These are phyloP conservation scores for Wickerhamiella sorbophila DNA, from an alignment of 805 yeast genomes.

Conservation along the genomic window DNA sequence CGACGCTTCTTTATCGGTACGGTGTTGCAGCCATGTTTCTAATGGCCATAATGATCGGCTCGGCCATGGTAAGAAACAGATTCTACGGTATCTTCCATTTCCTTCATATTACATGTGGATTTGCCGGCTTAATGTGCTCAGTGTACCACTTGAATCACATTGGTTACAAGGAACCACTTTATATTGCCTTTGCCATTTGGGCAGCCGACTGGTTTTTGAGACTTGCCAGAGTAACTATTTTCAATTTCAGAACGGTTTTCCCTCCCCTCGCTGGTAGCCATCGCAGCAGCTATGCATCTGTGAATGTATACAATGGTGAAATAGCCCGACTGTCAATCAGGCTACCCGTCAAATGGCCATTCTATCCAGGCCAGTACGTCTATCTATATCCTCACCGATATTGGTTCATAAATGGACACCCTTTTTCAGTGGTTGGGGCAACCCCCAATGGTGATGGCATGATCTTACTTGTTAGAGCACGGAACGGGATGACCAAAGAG, in stretches of 20 bases:
- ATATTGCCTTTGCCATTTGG: constrained; percentile 51
- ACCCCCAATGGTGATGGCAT: constrained; percentile 30
- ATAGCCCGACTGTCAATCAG: constrained; percentile 37
- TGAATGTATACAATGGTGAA: constrained; percentile 31
- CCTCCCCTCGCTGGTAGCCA: constrained; percentile 27
- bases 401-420: constrained; percentile 54
- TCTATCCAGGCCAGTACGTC: constrained; percentile 48
- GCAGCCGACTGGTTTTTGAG: constrained; percentile 47
- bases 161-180: constrained; percentile 42
- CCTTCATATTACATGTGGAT: constrained; percentile 40
- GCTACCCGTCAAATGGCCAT: constrained; percentile 40
- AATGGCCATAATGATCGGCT: constrained; percentile 30
- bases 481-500: constrained; percentile 38
- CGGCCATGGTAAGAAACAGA: constrained; percentile 36
- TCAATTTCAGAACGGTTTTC: constrained; percentile 22
- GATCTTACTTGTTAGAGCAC: constrained; percentile 36
- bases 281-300: constrained; percentile 25
- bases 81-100: constrained; percentile 43
- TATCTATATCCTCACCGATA: constrained; percentile 36
- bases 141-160: constrained; percentile 40
- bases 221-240: constrained; percentile 32
- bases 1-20: constrained; percentile 24
- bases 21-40: constrained; percentile 26
- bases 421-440: constrained; percentile 40
- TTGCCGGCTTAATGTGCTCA: constrained; percentile 37